Conservation (phyloP, 2,329 filamentous ascomycete species). For the Aspergillus sp. region DNA sequence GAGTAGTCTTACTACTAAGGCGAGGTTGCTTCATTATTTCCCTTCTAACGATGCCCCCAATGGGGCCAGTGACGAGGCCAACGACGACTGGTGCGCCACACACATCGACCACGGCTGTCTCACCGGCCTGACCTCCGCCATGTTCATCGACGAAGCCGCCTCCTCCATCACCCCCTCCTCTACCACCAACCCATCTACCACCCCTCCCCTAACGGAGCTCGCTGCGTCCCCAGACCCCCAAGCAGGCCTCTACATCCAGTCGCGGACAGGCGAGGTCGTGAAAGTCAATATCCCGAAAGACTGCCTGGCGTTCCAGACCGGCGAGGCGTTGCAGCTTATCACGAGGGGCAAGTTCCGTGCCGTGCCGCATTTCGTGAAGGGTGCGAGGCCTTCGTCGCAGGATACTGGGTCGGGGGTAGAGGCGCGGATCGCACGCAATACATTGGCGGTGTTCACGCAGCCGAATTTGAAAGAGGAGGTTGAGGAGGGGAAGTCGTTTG, state of each 20-base stretch:
- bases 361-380: constrained; percentile 92
- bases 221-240: constrained; percentile 73
- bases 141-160: constrained; percentile 82
- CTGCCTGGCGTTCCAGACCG: constrained; percentile 94
- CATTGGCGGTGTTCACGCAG: constrained; percentile 94
- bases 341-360: constrained; percentile 89
- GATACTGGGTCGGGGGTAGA: constrained; percentile 37
- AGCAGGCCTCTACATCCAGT: constrained; percentile 91
- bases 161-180: constrained; percentile 39
- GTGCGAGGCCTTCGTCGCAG: constrained; percentile 53
- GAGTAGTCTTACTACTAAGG: constrained; percentile 85
- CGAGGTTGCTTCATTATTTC: constrained; percentile 89
- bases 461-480: constrained; percentile 78
- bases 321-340: constrained; percentile 86
- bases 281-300: constrained; percentile 90
- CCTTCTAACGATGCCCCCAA: constrained; percentile 44
- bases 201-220: constrained; percentile 63
- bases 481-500: constrained; percentile 71
- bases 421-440: constrained; percentile 71
- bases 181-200: constrained; percentile 4
- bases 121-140: constrained; percentile 88
- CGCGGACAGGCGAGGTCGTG: constrained; percentile 75
- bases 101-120: constrained; percentile 85
- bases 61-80: constrained; percentile 56
- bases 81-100: constrained; percentile 89